Base-by-base conservation (phyloP, 1,284 basidiomycete species). In the Farysia itapuensis region DNA sequence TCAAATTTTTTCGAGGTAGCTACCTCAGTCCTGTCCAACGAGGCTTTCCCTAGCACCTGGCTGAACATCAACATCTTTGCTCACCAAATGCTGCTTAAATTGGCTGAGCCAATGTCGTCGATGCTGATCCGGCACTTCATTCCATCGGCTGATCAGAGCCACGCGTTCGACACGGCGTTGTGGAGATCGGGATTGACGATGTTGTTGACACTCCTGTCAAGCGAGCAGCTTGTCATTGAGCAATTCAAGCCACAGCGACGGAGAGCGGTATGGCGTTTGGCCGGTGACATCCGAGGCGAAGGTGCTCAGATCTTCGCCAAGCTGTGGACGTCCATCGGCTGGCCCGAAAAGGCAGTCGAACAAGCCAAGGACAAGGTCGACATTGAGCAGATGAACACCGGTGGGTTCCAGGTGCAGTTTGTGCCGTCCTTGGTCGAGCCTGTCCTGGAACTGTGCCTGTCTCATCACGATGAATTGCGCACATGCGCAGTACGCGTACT, bases 241-340 rank as follows among this genome's bases (percentile, higher is more conserved):
- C 89, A 95, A 63, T 91, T 92, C 67, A 89, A 86, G 70, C 88
- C 91, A 1, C 70, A 96, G 87, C 88, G 90, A 83, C 86, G 92
- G 39, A 85, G 93, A 40, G 89, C 92, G 1, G 90, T 95, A 13
- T 97, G 94, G 94, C 85, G 91, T 33, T 83, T 97, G 13, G 90
- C 89, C 3, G 93, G 93, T 14, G 94, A 98, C 78, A 85, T 96
- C 66, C 84, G 94, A 24, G 91, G 90, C 13, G 89, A 94, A 76
- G 93, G 92, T 9, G 89, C 92, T 1, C 81, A 84, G n/a, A 86
- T 95, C 45, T 79, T 97, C 42, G 78, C 87, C 22, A 84, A 83
- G 42, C 79, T 95, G 2, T 98, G 94, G 94, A 85, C 89, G 67
- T 85, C 89, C 4, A 82, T 97, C 19, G 66, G 69, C 12, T 69